phyloP scores from a whole-genome alignment of 2,329 filamentous ascomycete species.

The Diplodia intermedia region DNA sequence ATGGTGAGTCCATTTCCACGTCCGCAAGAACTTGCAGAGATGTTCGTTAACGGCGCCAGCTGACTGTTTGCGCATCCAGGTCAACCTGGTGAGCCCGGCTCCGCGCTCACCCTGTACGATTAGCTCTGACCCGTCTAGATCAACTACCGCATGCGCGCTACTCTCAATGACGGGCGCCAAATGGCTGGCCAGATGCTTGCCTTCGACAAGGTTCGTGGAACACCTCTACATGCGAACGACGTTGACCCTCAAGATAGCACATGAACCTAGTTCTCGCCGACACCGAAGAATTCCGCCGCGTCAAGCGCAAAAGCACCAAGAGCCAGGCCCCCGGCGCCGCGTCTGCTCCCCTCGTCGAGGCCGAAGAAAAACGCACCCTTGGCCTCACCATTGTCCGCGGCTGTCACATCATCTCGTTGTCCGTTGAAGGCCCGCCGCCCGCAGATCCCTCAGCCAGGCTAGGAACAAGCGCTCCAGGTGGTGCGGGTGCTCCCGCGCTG shows the following conservation, averaged over 20 bases:
- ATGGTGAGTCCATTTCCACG: conserved; percentile 76
- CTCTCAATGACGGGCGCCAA: conserved; percentile 90
- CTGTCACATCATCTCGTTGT: conserved; percentile 91
- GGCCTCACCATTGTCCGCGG: conserved; percentile 94
- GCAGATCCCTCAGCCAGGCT: conserved; percentile 90
- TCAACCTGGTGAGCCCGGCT: conserved; percentile 66
- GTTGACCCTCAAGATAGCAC: conserved; percentile 65
- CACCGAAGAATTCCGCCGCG: conserved; percentile 94
- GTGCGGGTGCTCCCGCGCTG: conserved; percentile 67
- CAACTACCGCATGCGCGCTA: conserved; percentile 99
- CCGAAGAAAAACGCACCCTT: conserved; percentile 96
- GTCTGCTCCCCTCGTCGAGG: conserved; percentile 74
- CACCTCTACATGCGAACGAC: not conserved
- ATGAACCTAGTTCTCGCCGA: conserved; percentile 99
- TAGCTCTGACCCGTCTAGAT: conserved; percentile 67
- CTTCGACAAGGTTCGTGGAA: conserved; percentile 81
- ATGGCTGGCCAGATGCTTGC: conserved; percentile 98
- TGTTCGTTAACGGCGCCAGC: conserved; percentile 55
- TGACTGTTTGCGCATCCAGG: conserved; percentile 56
- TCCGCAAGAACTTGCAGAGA: conserved; percentile 63
- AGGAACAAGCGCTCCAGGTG: conserved; percentile 75
- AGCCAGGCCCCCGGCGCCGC: conserved; percentile 67
- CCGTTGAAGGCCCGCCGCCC: conserved; percentile 93
- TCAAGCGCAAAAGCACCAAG: conserved; percentile 84
- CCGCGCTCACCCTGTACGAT: conserved; percentile 31